Evolutionary conservation across 192 early-diverging fungal genomes (phyloP).

Genomic region (Coemansia sp.): DNA sequence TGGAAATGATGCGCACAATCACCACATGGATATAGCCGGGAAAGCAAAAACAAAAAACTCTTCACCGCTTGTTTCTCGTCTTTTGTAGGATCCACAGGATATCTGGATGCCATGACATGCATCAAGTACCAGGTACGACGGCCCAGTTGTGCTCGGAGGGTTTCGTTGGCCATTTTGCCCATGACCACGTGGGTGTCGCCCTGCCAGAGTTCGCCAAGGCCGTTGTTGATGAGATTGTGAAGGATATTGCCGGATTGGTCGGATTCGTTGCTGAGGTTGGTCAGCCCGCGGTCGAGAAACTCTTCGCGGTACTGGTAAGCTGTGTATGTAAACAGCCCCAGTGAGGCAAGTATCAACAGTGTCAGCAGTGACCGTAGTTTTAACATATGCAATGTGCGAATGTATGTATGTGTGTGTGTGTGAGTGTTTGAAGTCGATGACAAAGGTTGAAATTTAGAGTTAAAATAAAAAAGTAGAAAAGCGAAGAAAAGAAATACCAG

Average conservation of each 20-base stretch:
- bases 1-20: slow-evolving; percentile 94
- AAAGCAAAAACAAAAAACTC: slow-evolving; percentile 81
- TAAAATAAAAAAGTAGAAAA: slow-evolving; percentile 4
- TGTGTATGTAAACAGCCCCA: slow-evolving; percentile 33
- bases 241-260: slow-evolving; percentile 24
- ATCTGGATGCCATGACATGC: slow-evolving; percentile 90
- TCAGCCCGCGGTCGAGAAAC: slow-evolving; percentile 35
- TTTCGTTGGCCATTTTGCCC: slow-evolving; percentile 73
- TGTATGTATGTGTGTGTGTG: too few species aligned
- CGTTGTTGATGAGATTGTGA: slow-evolving; percentile 32
- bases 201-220: slow-evolving; percentile 24
- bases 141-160: slow-evolving; percentile 78
- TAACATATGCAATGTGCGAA: slow-evolving; percentile 24
- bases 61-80: slow-evolving; percentile 75
- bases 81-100: slow-evolving; percentile 72
- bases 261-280: slow-evolving; percentile 27
- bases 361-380: slow-evolving; percentile 30
- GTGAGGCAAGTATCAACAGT: slow-evolving; percentile 11
- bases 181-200: slow-evolving; percentile 62
- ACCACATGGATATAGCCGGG: slow-evolving; percentile 92
- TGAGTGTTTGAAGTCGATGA: neutral
- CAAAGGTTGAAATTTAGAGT: slow-evolving; percentile 3
- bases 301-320: slow-evolving; percentile 42
- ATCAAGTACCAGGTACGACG: slow-evolving; percentile 87
- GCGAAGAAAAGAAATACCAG: neutral